Evolutionary conservation across 768 basidiomycete genomes (phyloP).

Genomic region (Termitomyces sp.): DNA sequence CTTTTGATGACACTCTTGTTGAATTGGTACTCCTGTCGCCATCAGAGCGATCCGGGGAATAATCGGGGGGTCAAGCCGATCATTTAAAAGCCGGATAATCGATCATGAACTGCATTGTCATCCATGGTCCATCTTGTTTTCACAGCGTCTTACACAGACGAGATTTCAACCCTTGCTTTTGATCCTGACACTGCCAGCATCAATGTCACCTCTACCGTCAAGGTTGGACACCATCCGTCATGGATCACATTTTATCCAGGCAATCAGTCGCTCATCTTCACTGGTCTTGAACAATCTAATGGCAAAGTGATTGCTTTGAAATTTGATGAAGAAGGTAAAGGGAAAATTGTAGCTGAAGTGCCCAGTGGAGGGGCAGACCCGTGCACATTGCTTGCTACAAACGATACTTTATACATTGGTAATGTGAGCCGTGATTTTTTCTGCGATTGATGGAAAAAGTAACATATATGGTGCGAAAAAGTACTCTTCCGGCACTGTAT

Average conservation of each 20-base stretch:
- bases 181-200: constrained; percentile 45
- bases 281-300: constrained; percentile 63
- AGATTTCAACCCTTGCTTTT: constrained; percentile 60
- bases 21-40: neutral
- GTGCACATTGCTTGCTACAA: constrained; percentile 56
- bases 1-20: too few species aligned
- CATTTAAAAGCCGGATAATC: constrained; percentile 13
- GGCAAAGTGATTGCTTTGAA: constrained; percentile 60
- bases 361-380: constrained; percentile 58
- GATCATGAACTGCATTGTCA: constrained; percentile 9
- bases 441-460: neutral
- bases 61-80: constrained; percentile 11
- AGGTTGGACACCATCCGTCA: constrained; percentile 62
- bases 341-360: constrained; percentile 41
- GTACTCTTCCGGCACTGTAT: constrained; percentile 66
- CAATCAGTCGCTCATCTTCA: constrained; percentile 54
- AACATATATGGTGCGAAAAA: constrained; percentile 20
- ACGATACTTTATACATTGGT: constrained; percentile 56
- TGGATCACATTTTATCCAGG: constrained; percentile 67
- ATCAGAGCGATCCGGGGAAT: constrained; percentile 8
- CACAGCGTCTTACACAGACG: constrained; percentile 61
- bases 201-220: constrained; percentile 35
- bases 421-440: constrained; percentile 51
- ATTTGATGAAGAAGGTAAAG: constrained; percentile 48
- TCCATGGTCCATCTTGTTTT: constrained; percentile 44